Conservation (phyloP, 2,329 filamentous ascomycete species). For the Cordyceps cicadae region DNA sequence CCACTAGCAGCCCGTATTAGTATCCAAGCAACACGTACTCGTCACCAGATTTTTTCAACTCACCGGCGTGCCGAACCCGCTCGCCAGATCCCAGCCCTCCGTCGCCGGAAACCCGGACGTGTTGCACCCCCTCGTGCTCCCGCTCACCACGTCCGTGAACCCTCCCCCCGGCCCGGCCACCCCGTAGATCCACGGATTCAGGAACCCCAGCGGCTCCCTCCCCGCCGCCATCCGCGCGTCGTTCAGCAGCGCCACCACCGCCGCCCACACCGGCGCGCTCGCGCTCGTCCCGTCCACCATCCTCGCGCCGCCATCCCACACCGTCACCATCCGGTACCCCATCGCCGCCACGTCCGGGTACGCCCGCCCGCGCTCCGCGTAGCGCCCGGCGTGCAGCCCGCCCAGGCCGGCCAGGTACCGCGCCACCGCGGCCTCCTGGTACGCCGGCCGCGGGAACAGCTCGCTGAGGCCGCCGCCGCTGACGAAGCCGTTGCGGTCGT, state of each 20-base stretch:
- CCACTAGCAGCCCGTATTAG: background rate
- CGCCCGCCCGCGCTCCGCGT: conserved; percentile 16
- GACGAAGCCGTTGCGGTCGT: conserved; percentile 42
- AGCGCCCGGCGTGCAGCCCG: background rate
- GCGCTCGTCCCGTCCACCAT: conserved; percentile 29
- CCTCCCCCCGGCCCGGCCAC: conserved; percentile 8
- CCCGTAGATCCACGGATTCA: conserved; percentile 41
- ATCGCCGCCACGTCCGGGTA: conserved; percentile 44
- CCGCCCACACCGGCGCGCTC: conserved; percentile 45
- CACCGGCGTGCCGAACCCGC: conserved; percentile 7
- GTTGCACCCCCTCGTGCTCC: background rate
- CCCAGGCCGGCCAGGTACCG: conserved; percentile 26
- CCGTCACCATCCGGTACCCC: conserved; percentile 34
- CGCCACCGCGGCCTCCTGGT: conserved; percentile 35
- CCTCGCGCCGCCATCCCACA: conserved; percentile 24
- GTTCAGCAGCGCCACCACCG: conserved; percentile 48
- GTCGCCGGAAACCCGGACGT: background rate
- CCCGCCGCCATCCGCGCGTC: conserved; percentile 40
- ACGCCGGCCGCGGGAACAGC: conserved; percentile 29
- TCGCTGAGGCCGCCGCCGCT: conserved; percentile 37
- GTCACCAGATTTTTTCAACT: too few species aligned
- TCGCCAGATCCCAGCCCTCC: conserved; percentile 5
- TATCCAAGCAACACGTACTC: too few species aligned
- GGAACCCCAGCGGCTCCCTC: conserved; percentile 35
- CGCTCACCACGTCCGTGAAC: conserved; percentile 2